These are phyloP conservation scores for Cyclotella distinguenda DNA, from an alignment of 108 stramenopile genomes.

Conservation along the genomic window DNA sequence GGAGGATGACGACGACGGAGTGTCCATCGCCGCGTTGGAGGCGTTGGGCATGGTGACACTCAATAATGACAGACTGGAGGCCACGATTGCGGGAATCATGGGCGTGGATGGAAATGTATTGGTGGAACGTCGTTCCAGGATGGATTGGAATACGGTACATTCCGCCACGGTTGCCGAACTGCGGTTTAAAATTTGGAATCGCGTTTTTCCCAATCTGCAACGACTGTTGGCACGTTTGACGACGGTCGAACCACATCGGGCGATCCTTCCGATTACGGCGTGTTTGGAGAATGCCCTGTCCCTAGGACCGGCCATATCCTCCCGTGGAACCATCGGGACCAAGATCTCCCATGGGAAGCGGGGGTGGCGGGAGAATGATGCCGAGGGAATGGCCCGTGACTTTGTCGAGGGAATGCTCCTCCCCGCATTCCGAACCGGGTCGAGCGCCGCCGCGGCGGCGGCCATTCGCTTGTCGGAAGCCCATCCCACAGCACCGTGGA, in stretches of 20 bases:
- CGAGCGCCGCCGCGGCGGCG: conserved; percentile 44
- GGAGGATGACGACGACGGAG: conserved; percentile 71
- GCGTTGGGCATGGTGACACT: conserved; percentile 63
- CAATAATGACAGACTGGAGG: conserved; percentile 30
- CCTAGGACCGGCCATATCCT: conserved; percentile 45
- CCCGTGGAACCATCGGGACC: conserved; percentile 20
- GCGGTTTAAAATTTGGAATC: conserved; percentile 56
- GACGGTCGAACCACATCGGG: conserved; percentile 30
- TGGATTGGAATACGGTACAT: conserved; percentile 3
- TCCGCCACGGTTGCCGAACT: conserved; percentile 38
- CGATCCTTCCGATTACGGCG: conserved; percentile 60
- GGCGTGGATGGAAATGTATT: conserved; percentile 19
- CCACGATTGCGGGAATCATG: conserved; percentile 19
- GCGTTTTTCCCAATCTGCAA: conserved; percentile 62
- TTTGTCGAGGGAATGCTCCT: conserved; percentile 53
- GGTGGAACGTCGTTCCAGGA: conserved; percentile 12
- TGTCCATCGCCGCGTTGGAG: conserved; percentile 61
- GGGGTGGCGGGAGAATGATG: conserved; percentile 49
- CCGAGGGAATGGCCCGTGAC: conserved; percentile 22
- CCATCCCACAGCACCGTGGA: conserved; percentile 63
- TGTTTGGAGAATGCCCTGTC: conserved; percentile 55
- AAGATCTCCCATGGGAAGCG: conserved; percentile 37
- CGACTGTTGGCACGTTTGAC: conserved; percentile 51
- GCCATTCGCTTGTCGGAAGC: conserved; percentile 63
- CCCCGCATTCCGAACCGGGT: conserved; percentile 23